Base-by-base conservation (phyloP, 176 grass and related monocot species). In the Metroxylon sagu region DNA sequence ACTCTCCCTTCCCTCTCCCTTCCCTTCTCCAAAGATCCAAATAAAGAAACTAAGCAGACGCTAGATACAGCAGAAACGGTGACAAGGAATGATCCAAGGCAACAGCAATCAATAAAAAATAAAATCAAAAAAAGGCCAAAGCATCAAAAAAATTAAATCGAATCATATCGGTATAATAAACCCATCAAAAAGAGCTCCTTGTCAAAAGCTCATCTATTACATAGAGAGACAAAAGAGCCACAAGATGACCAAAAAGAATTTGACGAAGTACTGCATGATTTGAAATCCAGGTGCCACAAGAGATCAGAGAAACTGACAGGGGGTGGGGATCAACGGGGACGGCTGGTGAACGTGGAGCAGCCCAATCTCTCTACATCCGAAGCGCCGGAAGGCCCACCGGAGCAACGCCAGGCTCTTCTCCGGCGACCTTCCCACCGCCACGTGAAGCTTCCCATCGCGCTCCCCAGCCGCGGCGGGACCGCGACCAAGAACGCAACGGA, bases 351-450 rank as follows among this genome's bases (percentile, higher is more conserved):
- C 83, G 57, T 95, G 86, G 64, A 90, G 30, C 50, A 95, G 80
- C n/a, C 52, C 69, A 56, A 97, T 70, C 75, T 86, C 75, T 3
- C 57, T 23, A 65, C 75, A 76, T 5, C 43, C 69, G 54, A 97
- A 85, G 1, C 84, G 79, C 16, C 84, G 86, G n/a, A 97, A 79
- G 0, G 87, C 70, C 92, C 92, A 91, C 0, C 1, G 80, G 43
- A 96, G 80, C 69, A 96, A 62, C 18, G 72, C 69, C 19, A 90
- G 50, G 48, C 80, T 87, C 80, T 96, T 96, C 83, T 96, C 91
- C 25, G 80, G 83, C 61, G 83, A 96, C 60, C 83, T 79, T 18
- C 86, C 91, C 19, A 96, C 83, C 14, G 80, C 86, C 56, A 90
- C 83, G 58, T 90, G 68, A 26, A 96, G 35, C 57, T 62, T 79